Percentiles rank a stretch among this genome's conserved stretches.
Conservation (phyloP, 2,329 filamentous ascomycete species). For the Endocalyx cinctus region DNA sequence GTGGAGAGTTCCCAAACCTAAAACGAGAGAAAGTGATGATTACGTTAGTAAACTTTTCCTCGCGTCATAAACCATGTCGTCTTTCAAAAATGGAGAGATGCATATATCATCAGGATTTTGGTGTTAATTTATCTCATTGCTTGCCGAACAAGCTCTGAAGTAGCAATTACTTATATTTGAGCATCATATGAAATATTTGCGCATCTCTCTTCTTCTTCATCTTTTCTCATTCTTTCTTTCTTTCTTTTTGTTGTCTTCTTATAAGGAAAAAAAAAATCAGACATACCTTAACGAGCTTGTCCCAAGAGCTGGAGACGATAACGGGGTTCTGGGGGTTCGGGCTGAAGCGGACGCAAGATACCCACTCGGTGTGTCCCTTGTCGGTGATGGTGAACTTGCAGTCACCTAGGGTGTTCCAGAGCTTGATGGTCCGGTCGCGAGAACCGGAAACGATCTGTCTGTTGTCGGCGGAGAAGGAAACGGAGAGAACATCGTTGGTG, state of each 20-base stretch:
- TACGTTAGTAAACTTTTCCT: slow-evolving; percentile 18
- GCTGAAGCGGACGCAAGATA: slow-evolving; percentile 98
- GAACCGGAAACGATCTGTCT: slow-evolving; percentile 99
- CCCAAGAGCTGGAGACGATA: slow-evolving; percentile 97
- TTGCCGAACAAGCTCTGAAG: slow-evolving; percentile 89
- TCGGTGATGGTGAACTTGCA: slow-evolving; percentile 99
- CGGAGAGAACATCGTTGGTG: slow-evolving; percentile 98
- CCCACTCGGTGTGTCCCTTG: slow-evolving; percentile 99
- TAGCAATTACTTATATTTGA: slow-evolving; percentile 99
- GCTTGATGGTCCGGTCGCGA: slow-evolving; percentile 98
- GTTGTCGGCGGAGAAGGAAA: slow-evolving; percentile 99
- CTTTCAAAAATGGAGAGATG: slow-evolving; percentile 8
- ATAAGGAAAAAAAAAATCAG: no score
- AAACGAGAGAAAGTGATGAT: slow-evolving; percentile 17
- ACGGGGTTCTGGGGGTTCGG: slow-evolving; percentile 99
- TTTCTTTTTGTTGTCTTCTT: no score
- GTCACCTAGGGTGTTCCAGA: slow-evolving; percentile 99
- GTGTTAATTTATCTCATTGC: slow-evolving; percentile 98
- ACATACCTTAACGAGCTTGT: slow-evolving; percentile 99
- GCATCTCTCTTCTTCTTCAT: slow-evolving; percentile 8
- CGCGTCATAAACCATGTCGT: neutral
- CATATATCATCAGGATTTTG: slow-evolving; percentile 68
- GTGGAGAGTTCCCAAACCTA: slow-evolving; percentile 99
- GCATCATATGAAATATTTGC: slow-evolving; percentile 70
- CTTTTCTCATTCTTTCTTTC: no score